Conservation (phyloP, 768 basidiomycete species). For the Lactifluus piperatus region DNA sequence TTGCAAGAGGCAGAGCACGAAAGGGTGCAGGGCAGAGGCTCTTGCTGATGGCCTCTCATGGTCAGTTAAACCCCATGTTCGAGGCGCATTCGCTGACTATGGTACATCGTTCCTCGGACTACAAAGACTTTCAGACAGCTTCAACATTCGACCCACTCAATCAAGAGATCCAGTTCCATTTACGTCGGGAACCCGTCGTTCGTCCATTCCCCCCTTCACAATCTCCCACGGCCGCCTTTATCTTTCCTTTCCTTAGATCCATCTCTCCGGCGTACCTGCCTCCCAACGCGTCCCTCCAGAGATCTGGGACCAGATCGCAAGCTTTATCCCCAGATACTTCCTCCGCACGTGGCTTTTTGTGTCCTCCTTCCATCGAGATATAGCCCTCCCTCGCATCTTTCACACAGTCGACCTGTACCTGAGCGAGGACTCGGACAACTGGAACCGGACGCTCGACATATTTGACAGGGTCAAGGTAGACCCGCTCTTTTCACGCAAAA, state of each 20-base stretch:
- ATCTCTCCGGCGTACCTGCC: constrained; percentile 45
- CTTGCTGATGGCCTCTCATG: constrained; percentile 50
- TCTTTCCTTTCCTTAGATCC: constrained; percentile 33
- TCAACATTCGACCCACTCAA: constrained; percentile 53
- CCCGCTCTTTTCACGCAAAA: constrained; percentile 47
- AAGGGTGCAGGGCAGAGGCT: constrained; percentile 46
- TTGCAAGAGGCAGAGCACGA: constrained; percentile 52
- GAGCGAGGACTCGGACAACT: constrained; percentile 52
- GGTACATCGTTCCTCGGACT: background rate
- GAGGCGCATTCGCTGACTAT: background rate
- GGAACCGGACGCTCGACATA: constrained; percentile 55
- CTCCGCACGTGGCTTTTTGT: constrained; percentile 63
- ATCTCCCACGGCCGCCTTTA: background rate
- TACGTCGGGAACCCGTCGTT: constrained; percentile 43
- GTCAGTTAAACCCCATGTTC: constrained; percentile 27
- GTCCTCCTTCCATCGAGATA: constrained; percentile 54
- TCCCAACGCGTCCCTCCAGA: constrained; percentile 55
- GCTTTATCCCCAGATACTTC: constrained; percentile 52
- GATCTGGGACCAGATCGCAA: constrained; percentile 60
- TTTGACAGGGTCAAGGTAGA: constrained; percentile 60
- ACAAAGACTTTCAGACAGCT: constrained; percentile 49
- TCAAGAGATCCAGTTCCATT: constrained; percentile 39
- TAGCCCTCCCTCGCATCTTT: constrained; percentile 57
- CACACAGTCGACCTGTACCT: constrained; percentile 61
- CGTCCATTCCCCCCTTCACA: constrained; percentile 17